Base-by-base conservation (phyloP, 2,329 filamentous ascomycete genomes). In the Phyllosticta paracitricarpa region DNA sequence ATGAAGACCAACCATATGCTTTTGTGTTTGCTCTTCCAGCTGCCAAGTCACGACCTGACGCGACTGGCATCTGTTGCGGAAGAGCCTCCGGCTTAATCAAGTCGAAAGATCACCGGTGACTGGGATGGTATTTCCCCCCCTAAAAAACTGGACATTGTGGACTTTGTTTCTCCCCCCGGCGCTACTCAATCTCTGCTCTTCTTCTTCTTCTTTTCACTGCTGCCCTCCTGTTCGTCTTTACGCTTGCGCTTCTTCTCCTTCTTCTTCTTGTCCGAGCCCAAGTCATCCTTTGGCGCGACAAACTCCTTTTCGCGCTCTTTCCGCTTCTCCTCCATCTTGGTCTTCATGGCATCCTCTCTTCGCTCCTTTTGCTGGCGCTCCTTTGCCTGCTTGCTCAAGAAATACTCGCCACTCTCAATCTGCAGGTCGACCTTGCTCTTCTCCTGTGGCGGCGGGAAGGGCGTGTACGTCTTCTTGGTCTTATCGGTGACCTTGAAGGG, bases 401-500 rank as follows among this genome's bases (percentile, higher is more conserved):
- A 97, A 78, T 96, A 99, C 78, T 97, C 93, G 77, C 94, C 93
- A 68, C 85, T 92, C 81, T 99, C 94, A 79, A 99, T 96, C 82
- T 99, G 93, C 76, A 91, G 78, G 76, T 99, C 94, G 68, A 99
- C 84, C 84, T 97, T 99, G 84, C 92, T 97, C 89, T 96, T 96
- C 82, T 99, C 93, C 66, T 92, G 91, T 53, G 91, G 84, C 6
- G 94, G 94, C 56, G 94, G 94, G 86, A 99, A 99, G 9, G 94
- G 93, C 66, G 95, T 99, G 81, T 97, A 99, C 12, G 81, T 77
- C 83, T 96, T 97, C 83, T 93, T 96, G 72, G 80, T 77, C 83
- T 99, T 99, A 80, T 99, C 92, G 59, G 84, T 91, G 72, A 99
- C 86, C 70, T 89, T 91, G 80, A 84, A 84, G 0, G 94, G 95